Conservation (phyloP, 2,329 filamentous ascomycete genomes). For the Pezicula radicicola region DNA sequence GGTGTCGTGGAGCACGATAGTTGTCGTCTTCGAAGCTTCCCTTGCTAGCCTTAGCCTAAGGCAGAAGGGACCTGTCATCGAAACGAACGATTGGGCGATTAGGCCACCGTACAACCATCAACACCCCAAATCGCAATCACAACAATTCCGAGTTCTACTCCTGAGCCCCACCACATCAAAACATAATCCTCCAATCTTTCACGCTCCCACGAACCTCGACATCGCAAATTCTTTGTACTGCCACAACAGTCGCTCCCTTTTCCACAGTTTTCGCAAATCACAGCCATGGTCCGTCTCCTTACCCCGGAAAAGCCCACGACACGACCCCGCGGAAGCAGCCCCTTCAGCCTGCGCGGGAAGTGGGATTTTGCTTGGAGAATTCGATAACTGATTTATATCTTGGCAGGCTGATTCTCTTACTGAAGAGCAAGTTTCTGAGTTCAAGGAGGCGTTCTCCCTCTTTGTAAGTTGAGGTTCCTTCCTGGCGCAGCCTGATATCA, state of each 20-base stretch:
- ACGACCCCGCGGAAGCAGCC: slow-evolving; percentile 19
- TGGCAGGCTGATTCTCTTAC: slow-evolving; percentile 92
- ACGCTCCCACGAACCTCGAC: background rate
- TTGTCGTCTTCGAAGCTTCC: slow-evolving; percentile 1
- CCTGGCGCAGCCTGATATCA: slow-evolving; percentile 11
- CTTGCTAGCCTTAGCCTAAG: background rate
- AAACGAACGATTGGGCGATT: background rate
- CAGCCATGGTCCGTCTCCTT: background rate
- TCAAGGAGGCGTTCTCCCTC: slow-evolving; percentile 99
- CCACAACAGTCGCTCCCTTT: background rate
- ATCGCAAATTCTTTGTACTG: background rate
- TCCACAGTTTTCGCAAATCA: background rate
- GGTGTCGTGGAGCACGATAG: background rate
- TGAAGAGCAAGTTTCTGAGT: slow-evolving; percentile 99
- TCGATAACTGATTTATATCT: slow-evolving; percentile 14
- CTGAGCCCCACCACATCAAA: slow-evolving; percentile 1
- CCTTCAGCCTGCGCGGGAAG: slow-evolving; percentile 8
- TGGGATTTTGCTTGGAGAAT: slow-evolving; percentile 15
- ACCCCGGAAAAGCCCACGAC: background rate
- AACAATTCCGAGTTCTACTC: slow-evolving; percentile 2
- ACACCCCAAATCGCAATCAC: slow-evolving; percentile 3
- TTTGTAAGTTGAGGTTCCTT: slow-evolving; percentile 70
- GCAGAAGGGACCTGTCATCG: background rate
- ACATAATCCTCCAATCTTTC: background rate
- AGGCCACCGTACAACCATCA: background rate